These are phyloP conservation scores for Penicillium manginii DNA, from an alignment of 495 filamentous ascomycete genomes.

Conservation along the genomic window DNA sequence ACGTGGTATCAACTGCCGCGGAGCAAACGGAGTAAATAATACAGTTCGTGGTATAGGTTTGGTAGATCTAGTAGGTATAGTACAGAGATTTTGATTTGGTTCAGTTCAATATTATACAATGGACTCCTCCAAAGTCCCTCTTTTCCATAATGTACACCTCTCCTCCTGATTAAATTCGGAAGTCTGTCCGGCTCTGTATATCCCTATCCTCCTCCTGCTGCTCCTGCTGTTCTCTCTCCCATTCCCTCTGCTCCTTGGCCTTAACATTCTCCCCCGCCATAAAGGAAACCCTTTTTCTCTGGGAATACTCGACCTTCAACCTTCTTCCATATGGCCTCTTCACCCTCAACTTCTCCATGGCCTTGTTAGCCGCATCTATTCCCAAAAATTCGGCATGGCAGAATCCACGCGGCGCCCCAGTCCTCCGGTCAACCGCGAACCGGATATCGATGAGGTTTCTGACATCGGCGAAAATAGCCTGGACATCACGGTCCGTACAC, in stretches of 20 bases:
- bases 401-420: slow-evolving; percentile 87
- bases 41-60: not conserved
- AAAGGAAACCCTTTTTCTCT: slow-evolving; percentile 14
- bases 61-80: not conserved
- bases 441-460: slow-evolving; percentile 78
- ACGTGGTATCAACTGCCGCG: slow-evolving; percentile 29
- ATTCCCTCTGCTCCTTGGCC: slow-evolving; percentile 3
- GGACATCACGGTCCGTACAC: slow-evolving; percentile 85
- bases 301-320: slow-evolving; percentile 67
- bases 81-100: not conserved
- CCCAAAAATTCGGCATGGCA: slow-evolving; percentile 85
- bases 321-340: slow-evolving; percentile 66
- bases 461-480: slow-evolving; percentile 75
- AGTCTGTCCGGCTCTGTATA: no score
- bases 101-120: no score
- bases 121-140: no score
- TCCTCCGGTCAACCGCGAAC: slow-evolving; percentile 85
- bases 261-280: slow-evolving; percentile 1
- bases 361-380: slow-evolving; percentile 61
- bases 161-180: not conserved
- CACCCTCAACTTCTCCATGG: slow-evolving; percentile 56
- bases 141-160: slow-evolving; percentile 1
- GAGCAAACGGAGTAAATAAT: not conserved
- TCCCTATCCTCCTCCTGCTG: slow-evolving; percentile 1
- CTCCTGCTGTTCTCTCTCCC: slow-evolving; percentile 2